Evolutionary conservation across 2,329 filamentous ascomycete genomes (phyloP).

Genomic region (Stachybotrys echinatus): DNA sequence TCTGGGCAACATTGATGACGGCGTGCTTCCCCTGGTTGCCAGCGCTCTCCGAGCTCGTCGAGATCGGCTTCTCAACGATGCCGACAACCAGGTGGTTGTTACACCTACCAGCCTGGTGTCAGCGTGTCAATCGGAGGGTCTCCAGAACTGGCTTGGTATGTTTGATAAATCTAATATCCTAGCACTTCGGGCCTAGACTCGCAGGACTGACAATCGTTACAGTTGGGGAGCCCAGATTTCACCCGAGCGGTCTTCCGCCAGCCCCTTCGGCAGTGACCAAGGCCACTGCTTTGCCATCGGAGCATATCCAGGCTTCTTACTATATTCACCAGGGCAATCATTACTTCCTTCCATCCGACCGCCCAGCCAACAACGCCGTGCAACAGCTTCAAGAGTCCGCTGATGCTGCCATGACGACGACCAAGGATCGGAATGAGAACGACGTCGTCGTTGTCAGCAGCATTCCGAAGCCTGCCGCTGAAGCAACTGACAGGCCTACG

Average conservation of each 20-base stretch:
- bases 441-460: not conserved
- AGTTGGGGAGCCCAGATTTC: constrained; percentile 23
- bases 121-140: constrained; percentile 15
- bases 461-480: not conserved
- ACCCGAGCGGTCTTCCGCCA: constrained; percentile 20
- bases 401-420: constrained; percentile 13
- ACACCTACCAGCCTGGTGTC: constrained; percentile 18
- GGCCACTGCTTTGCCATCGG: constrained; percentile 11
- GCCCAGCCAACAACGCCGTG: constrained; percentile 12
- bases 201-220: not conserved
- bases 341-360: constrained; percentile 15
- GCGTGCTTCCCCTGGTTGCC: constrained; percentile 21
- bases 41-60: constrained; percentile 27
- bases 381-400: constrained; percentile 21
- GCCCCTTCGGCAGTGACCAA: constrained; percentile 15
- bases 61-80: constrained; percentile 14
- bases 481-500: not conserved
- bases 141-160: constrained; percentile 33
- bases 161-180: not conserved
- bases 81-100: constrained; percentile 3
- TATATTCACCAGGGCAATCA: constrained; percentile 14
- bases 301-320: constrained; percentile 7
- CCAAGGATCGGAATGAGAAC: not conserved
- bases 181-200: not conserved
- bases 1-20: constrained; percentile 22